Evolutionary conservation across 1,284 basidiomycete genomes (phyloP), one percentile per base, ranked within the genome.

Genomic region (Ceratobasidium sp.): DNA sequence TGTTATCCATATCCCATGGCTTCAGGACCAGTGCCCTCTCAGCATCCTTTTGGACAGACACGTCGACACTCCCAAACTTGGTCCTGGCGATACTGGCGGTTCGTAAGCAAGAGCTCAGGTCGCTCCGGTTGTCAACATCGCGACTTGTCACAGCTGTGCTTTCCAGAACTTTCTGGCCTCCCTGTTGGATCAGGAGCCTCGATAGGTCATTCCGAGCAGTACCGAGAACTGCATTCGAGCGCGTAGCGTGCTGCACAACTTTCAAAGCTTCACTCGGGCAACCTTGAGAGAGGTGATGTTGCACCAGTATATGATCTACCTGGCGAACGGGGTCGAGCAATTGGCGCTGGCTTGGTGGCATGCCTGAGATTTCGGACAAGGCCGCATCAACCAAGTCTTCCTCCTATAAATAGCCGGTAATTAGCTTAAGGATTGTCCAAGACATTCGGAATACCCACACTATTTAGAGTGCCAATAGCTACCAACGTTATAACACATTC

Each of bases 331-430:
- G 90, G 81, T 95, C 93, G 64, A 92, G 84, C 53, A 84, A 81
- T 53, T 85, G 84, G 61, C 90, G 85, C 76, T 88, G 84, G 71
- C 92, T 88, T 24, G 88, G 79, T 0, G 92, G 87, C 39, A 94
- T 83, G 1, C 86, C 84, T 13, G 91, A 83, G 22, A 97, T 88
- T 80, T 98, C 96, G 0, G 92, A 89, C 9, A 96, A 83, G 0
- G 95, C 92, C 0, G 96, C 96, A 79, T 97, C 94, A 16, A 96
- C 86, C 22, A 98, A 86, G 65, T 87, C 88, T 29, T 90, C 88
- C 79, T 98, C 96, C 31, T 86, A 85, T 27, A 56, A 19, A 43
- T 1, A 27, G n/a, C 22, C 22, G 9, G 31, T 7, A 16, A 8
- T 68, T 14, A 68, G 49, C 49, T 39, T 1, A 54, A 24, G 3